phyloP scores from a whole-genome alignment of 2,329 filamentous ascomycete genomes.

The Salinomyces thailandicus region DNA sequence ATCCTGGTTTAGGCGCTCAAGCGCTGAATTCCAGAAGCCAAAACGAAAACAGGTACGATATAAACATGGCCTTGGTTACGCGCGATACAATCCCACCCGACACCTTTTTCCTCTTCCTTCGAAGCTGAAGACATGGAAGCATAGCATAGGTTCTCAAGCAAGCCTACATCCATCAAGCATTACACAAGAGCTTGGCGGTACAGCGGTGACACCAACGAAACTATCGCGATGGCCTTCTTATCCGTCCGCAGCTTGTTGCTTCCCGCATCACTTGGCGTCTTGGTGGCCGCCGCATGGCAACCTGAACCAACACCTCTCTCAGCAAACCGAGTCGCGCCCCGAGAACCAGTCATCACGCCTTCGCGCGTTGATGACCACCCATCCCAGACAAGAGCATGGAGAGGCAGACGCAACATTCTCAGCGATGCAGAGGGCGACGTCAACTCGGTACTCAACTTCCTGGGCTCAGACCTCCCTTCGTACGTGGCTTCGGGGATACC shows the following conservation, averaged over 20 bases:
- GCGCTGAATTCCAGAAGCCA: not conserved
- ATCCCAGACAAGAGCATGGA: constrained; percentile 27
- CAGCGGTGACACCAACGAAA: not conserved
- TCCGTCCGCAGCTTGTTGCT: constrained; percentile 15
- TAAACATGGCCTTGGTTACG: not conserved
- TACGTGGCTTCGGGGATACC: constrained; percentile 54
- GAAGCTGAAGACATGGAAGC: no score
- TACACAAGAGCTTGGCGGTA: not conserved
- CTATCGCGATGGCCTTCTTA: constrained; percentile 1
- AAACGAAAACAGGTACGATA: not conserved
- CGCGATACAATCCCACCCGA: not conserved
- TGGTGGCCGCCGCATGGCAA: constrained; percentile 18
- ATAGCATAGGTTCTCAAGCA: no score
- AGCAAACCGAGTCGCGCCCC: constrained; percentile 11
- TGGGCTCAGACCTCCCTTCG: constrained; percentile 48
- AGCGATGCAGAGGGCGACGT: constrained; percentile 37
- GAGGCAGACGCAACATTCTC: constrained; percentile 40
- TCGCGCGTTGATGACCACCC: constrained; percentile 33
- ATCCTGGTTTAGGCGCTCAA: not conserved
- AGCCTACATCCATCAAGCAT: no score
- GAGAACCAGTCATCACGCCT: constrained; percentile 40
- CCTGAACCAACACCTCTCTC: constrained; percentile 2
- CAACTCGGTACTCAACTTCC: constrained; percentile 32
- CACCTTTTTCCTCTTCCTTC: no score
- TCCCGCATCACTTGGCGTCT: constrained; percentile 15